Conservation (phyloP, 306 rosid genomes). For the Acacia melanoxylon region DNA sequence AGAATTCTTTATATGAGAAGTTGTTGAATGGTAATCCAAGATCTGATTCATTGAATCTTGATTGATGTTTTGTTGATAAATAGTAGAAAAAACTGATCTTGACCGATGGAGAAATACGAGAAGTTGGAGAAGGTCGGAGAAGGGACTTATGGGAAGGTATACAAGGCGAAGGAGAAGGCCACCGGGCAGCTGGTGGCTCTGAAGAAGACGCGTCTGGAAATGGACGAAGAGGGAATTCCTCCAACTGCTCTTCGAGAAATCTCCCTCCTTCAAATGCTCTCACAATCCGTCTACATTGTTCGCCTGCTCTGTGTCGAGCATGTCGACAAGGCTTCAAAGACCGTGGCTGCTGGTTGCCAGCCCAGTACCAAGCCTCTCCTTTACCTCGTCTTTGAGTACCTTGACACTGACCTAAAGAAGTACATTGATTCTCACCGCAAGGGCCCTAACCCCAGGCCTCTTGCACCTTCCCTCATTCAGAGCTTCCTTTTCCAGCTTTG, state of each 20-base stretch:
- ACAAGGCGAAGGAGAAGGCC: slow-evolving; percentile 81
- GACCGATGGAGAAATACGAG: slow-evolving; percentile 82
- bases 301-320: slow-evolving; percentile 86
- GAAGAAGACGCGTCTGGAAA: slow-evolving; percentile 84
- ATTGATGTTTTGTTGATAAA: not conserved
- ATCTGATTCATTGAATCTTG: not conserved
- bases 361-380: slow-evolving; percentile 63
- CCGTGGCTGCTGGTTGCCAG: slow-evolving; percentile 2
- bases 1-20: not conserved
- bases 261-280: slow-evolving; percentile 87
- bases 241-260: slow-evolving; percentile 93
- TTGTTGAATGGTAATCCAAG: not conserved
- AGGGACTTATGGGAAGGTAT: slow-evolving; percentile 95
- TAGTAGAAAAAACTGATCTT: not conserved
- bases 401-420: slow-evolving; percentile 92
- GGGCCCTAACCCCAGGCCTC: slow-evolving; percentile 56
- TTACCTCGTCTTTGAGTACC: slow-evolving; percentile 86
- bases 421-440: slow-evolving; percentile 87
- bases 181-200: slow-evolving; percentile 83
- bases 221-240: slow-evolving; percentile 98
- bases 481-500: slow-evolving; percentile 89
- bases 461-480: slow-evolving; percentile 54
- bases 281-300: slow-evolving; percentile 88
- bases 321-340: slow-evolving; percentile 50
- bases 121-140: slow-evolving; percentile 96